Conservation (phyloP, 2,329 filamentous ascomycete genomes). For the Paecilomyces fulvus region DNA sequence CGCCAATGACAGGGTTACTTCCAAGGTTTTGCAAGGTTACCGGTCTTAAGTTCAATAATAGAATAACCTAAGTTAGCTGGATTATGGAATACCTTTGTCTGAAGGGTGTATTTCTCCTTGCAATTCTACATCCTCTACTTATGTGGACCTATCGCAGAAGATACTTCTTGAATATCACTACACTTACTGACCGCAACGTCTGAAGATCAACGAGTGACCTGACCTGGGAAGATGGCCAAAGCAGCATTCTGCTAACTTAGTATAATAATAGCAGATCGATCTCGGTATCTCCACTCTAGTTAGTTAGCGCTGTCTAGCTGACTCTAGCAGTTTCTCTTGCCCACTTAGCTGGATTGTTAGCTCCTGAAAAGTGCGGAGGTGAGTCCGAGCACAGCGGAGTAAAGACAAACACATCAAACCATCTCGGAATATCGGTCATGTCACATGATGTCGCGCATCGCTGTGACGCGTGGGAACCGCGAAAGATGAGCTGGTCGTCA, state of each 20-base stretch:
- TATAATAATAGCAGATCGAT: neutral
- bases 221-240: neutral
- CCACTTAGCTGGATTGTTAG: neutral
- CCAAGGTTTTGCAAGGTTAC: neutral
- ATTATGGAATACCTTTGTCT: neutral
- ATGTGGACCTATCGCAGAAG: neutral
- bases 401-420: neutral
- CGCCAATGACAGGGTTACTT: neutral
- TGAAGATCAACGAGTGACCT: neutral
- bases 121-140: neutral
- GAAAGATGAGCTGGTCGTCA: neutral
- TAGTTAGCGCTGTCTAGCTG: neutral
- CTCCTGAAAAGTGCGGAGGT: neutral
- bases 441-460: neutral
- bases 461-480: neutral
- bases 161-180: neutral
- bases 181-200: neutral
- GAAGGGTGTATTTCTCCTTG: neutral
- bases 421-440: neutral
- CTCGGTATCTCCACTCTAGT: neutral
- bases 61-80: neutral
- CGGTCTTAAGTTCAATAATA: neutral
- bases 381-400: too few relatives aligned
- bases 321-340: neutral
- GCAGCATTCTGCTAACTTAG: neutral